These are phyloP conservation scores for Diaporthe nobilis DNA, from an alignment of 2,329 filamentous ascomycete species.

Conservation along the genomic window DNA sequence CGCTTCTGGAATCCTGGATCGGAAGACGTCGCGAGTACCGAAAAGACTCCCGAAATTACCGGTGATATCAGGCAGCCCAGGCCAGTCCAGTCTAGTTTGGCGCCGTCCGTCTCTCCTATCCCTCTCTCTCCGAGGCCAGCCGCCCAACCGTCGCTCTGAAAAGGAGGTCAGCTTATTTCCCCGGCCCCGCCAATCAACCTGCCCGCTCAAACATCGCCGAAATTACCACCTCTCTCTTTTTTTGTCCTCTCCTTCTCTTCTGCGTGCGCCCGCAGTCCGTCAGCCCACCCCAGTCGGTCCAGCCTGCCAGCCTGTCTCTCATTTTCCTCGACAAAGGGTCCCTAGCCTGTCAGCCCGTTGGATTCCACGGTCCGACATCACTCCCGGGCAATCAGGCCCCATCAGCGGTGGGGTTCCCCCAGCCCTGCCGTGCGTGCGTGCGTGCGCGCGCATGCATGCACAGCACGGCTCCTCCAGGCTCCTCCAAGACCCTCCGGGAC, in stretches of 20 bases:
- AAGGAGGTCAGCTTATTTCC: conserved; percentile 39
- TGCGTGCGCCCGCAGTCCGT: background rate
- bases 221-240: conserved; percentile 16
- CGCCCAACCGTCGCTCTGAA: conserved; percentile 9
- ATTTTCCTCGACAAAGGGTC: conserved; percentile 6
- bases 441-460: conserved; percentile 11
- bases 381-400: conserved; percentile 25
- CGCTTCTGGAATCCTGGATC: conserved; percentile 17
- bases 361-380: conserved; percentile 19
- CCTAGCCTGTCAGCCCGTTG: conserved; percentile 23
- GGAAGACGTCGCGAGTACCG: conserved; percentile 14
- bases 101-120: background rate
- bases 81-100: conserved; percentile 6
- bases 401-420: background rate
- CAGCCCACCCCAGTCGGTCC: background rate
- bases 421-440: conserved; percentile 21
- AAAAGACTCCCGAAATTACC: conserved; percentile 28
- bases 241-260: background rate
- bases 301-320: background rate
- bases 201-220: conserved; percentile 27
- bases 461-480: conserved; percentile 2
- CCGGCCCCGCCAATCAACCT: conserved; percentile 33
- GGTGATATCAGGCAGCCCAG: conserved; percentile 19
- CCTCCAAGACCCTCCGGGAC: conserved; percentile 14
- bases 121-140: background rate